Conservation (phyloP, 345 rosid genomes). For the Eucalyptus urophylla region DNA sequence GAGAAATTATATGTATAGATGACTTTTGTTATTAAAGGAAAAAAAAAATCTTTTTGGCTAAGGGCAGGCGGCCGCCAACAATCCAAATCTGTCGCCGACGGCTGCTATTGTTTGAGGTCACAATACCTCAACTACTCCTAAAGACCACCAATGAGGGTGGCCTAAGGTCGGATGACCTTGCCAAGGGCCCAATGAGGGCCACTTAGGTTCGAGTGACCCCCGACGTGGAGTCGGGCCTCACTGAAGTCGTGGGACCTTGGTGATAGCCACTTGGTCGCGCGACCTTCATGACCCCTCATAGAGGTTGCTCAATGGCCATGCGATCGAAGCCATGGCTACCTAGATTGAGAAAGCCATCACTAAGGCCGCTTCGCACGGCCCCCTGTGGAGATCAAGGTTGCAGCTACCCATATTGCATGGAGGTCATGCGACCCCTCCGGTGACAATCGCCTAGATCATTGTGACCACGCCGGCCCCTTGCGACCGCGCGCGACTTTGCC, state of each 20-base stretch:
- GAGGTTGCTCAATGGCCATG: rapidly evolving
- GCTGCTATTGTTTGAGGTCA: rapidly evolving
- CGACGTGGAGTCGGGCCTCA: rapidly evolving
- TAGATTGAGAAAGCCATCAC: too few species aligned
- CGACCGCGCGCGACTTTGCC: rapidly evolving
- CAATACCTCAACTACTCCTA: too few species aligned
- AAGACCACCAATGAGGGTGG: too few species aligned
- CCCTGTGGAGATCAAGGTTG: too few species aligned
- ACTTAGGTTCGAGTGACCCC: rapidly evolving
- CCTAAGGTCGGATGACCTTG: too few species aligned
- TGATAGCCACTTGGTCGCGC: rapidly evolving
- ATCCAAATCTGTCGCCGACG: rapidly evolving
- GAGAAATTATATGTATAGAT: too few species aligned
- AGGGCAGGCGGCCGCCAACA: rapidly evolving
- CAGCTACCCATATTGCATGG: rapidly evolving
- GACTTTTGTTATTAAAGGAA: too few species aligned
- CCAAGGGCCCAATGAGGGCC: rapidly evolving
- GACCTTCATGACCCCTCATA: rapidly evolving
- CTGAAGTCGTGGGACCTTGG: rapidly evolving
- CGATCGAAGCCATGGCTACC: rapidly evolving
- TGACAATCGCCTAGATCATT: rapidly evolving
- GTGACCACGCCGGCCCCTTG: rapidly evolving
- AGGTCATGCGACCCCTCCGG: too few species aligned
- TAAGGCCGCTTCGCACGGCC: rapidly evolving
- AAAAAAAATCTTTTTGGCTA: rapidly evolving